A percentile compares a stretch with the other conserved stretches of the same genome.
Conservation (phyloP, 768 basidiomycete species). For the Pisolithus tinctorius region DNA sequence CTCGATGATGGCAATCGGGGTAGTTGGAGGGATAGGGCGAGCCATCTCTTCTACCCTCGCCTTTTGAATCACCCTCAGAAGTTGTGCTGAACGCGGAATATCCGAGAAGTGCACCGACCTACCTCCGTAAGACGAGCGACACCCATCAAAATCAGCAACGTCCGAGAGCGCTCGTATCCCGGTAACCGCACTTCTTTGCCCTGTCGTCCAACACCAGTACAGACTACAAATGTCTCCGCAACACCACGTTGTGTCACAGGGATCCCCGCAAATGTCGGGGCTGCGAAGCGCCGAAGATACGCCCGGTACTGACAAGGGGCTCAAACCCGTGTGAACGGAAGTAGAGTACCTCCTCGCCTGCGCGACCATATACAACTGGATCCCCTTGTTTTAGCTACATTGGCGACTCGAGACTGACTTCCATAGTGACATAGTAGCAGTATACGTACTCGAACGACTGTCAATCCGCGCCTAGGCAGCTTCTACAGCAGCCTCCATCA, state of each 20-base stretch:
- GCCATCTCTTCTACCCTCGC: conserved; percentile 40
- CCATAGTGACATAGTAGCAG: neutral
- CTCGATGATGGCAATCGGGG: conserved; percentile 91
- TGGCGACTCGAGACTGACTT: neutral
- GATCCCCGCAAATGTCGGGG: conserved; percentile 82
- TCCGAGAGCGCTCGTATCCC: conserved; percentile 75
- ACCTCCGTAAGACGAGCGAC: conserved; percentile 79
- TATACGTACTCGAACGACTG: conserved; percentile 73
- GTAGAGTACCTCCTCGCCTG: conserved; percentile 90
- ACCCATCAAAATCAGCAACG: conserved; percentile 89
- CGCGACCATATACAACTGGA: conserved; percentile 89
- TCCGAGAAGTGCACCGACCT: conserved; percentile 48
- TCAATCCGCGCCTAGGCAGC: conserved; percentile 73
- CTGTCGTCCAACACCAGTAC: conserved; percentile 87
- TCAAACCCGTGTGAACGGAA: conserved; percentile 85
- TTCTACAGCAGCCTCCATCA: conserved; percentile 88
- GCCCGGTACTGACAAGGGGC: conserved; percentile 80
- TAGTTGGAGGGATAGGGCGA: conserved; percentile 61
- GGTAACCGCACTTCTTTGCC: conserved; percentile 84
- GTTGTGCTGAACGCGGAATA: neutral
- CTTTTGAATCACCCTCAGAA: neutral
- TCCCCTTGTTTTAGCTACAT: conserved; percentile 92
- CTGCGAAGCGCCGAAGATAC: conserved; percentile 89
- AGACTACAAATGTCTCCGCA: conserved; percentile 81
- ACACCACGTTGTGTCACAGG: conserved; percentile 95